Conservation (phyloP, 306 rosid species). For the Cucurbita maxima region DNA sequence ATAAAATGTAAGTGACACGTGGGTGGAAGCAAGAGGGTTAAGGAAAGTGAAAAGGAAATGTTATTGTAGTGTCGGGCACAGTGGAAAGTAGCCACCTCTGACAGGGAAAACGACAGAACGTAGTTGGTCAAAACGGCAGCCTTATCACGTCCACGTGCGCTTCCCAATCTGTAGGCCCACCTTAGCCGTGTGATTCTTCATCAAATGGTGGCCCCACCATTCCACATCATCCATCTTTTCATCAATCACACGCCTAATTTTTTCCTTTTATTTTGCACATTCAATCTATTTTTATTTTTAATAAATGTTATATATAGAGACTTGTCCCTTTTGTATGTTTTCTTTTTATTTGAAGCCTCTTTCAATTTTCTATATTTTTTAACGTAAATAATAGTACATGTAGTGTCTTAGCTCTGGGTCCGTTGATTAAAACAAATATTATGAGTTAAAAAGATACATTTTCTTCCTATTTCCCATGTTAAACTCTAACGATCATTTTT, state of each 20-base stretch:
- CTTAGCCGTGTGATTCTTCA: slow-evolving; percentile 11
- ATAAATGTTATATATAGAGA: no score
- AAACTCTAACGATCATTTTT: no score
- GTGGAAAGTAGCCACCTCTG: neutral
- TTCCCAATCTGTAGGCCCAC: slow-evolving; percentile 47
- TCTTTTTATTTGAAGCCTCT: no score
- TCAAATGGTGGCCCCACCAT: slow-evolving; percentile 3
- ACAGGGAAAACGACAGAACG: slow-evolving; percentile 9
- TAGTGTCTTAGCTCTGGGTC: no score
- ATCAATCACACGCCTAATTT: neutral
- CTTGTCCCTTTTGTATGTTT: no score
- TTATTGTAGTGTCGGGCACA: slow-evolving; percentile 2
- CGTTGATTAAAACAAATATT: no score
- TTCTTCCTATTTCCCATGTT: no score
- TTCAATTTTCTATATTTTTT: no score
- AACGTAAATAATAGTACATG: no score
- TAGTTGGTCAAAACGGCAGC: slow-evolving; percentile 31
- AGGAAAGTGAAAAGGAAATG: neutral
- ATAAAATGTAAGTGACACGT: neutral
- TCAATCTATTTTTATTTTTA: no score
- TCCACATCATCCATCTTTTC: neutral
- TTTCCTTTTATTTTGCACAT: no score
- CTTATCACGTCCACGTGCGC: slow-evolving; percentile 75
- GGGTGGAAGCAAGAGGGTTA: neutral
- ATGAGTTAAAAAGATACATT: no score